Evolutionary conservation across 2,329 filamentous ascomycete genomes (phyloP), one percentile per base, ranked within the genome.

Genomic region (Venturia aucupariae): DNA sequence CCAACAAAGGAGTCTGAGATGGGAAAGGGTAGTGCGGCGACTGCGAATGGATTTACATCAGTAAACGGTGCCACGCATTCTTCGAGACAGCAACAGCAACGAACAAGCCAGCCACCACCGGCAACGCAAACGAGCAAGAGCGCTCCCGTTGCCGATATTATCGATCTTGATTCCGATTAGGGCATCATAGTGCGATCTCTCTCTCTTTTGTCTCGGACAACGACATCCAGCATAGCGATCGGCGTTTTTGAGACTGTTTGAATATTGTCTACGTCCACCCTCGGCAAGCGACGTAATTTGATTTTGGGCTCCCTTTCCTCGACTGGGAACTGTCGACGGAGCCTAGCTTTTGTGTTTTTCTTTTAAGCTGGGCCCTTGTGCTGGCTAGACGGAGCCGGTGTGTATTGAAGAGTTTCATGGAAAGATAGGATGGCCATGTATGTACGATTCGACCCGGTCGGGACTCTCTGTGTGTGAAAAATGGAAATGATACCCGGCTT

Each of bases 381-480:
- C 46, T 51, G 22, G 46, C 46, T 27, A 15, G 46, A n/a, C 17
- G 22, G 24, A 27, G n/a, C 11, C 11, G 22, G 22, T 24, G 22
- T 15, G 8, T 15, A 4, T 4, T 22, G 8, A 11, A 27, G 22
- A 48, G 8, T 51, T 24, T 51, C 24, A 4, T 27, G 22, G 46
- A 51, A 51, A 51, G 46, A 51, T 51, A 22, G 46, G 44, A 15
- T 51, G 46, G 46, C 46, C 46, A 51, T 51, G 22, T 51, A 51
- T 51, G 22, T 51, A 51, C 22, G 46, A 51, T 51, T 51, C 22
- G 46, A 51, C 27, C 27, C 22, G 46, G 8, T 27, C 10, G 11
- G 24, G 46, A 27, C 22, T 13, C 19, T 44, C 44, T 24, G 5
- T 51, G 5, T 51, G 46, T 51, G 22, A 13, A 51, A 51, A 51